Percentiles rank a stretch among this genome's conserved stretches.
Evolutionary conservation across 129 eudicot genomes (phyloP).

Genomic region (Ambrosia trifida): DNA sequence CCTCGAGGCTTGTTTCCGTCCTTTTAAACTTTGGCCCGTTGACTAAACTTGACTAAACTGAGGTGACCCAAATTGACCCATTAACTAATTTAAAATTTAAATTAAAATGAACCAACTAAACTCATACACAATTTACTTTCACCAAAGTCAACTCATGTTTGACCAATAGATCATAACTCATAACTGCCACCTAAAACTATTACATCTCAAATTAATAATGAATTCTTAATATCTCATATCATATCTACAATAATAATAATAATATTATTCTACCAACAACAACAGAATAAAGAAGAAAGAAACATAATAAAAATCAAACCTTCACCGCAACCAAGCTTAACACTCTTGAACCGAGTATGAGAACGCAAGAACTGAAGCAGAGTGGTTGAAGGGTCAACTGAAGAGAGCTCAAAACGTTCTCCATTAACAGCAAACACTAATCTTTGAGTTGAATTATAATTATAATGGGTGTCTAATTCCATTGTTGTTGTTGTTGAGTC

Average conservation of each 20-base stretch:
- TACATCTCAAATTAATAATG: too few species aligned
- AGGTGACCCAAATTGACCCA: too few species aligned
- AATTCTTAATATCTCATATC: too few species aligned
- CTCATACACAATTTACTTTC: too few species aligned
- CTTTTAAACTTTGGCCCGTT: too few species aligned
- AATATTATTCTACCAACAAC: not conserved
- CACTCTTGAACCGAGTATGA: slow-evolving; percentile 71
- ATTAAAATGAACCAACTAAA: too few species aligned
- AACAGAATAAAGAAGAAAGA: not conserved
- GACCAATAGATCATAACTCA: too few species aligned
- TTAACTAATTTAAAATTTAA: too few species aligned
- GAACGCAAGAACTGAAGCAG: slow-evolving; percentile 77
- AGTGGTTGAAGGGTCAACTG: slow-evolving; percentile 71
- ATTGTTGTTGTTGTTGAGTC: slow-evolving; percentile 1
- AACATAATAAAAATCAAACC: slow-evolving; percentile 35
- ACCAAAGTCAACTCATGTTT: too few species aligned
- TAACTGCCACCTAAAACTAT: too few species aligned
- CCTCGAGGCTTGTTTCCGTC: too few species aligned
- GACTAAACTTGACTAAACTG: too few species aligned
- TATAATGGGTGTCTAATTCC: not conserved
- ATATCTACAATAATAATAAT: slow-evolving; percentile 1
- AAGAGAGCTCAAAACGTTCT: slow-evolving; percentile 53
- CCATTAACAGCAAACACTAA: slow-evolving; percentile 70
- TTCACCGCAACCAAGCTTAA: slow-evolving; percentile 93
- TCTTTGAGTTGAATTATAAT: not conserved